Evolutionary conservation across 2,329 filamentous ascomycete species (phyloP), one percentile per base, ranked within the genome.

Genomic region (Curvularia lunata): DNA sequence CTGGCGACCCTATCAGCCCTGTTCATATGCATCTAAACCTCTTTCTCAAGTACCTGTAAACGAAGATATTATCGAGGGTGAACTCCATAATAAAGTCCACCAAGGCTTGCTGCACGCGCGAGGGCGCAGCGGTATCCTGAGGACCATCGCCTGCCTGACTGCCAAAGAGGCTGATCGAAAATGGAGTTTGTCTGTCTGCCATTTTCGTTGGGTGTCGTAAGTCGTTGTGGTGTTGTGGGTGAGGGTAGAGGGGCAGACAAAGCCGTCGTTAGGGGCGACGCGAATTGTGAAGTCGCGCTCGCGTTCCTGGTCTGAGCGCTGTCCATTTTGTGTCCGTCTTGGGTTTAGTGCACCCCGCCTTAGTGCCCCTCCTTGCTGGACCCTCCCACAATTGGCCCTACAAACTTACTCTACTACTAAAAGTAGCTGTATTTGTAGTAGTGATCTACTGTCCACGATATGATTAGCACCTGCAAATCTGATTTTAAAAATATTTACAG

Each of bases 81-180:
- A 97, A 99, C 67, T 94, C 91, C 56, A 98, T 86, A 64, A 99
- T 89, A 77, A 99, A 99, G 60, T 92, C 89, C 72, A 95, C 88
- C 59, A 99, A 85, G 73, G 91, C 88, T 58, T 86, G 85, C 75
- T 95, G 91, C 48, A 93, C 83, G 54, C 71, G 74, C 32, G 75
- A 74, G 23, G 74, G 74, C 37, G 70, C 68, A 21, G 68, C 56
- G 27, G 59, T 67, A 70, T 77, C 68, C 30, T 72, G 67, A 21
- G 62, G 64, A 18, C 72, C 73, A 52, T 75, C 70, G 54, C 71
- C 75, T 5, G 64, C 61, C 57, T 78, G 71, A 56, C 78, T 78
- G 47, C 77, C 86, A 69, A 91, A 92, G 61, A 97, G 88, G 72
- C 89, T 93, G 68, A 94, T 83, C 4, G 92, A 89, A 78, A 93